Base-by-base conservation (phyloP, 805 yeast species). In the Teunomyces funiuensis region DNA sequence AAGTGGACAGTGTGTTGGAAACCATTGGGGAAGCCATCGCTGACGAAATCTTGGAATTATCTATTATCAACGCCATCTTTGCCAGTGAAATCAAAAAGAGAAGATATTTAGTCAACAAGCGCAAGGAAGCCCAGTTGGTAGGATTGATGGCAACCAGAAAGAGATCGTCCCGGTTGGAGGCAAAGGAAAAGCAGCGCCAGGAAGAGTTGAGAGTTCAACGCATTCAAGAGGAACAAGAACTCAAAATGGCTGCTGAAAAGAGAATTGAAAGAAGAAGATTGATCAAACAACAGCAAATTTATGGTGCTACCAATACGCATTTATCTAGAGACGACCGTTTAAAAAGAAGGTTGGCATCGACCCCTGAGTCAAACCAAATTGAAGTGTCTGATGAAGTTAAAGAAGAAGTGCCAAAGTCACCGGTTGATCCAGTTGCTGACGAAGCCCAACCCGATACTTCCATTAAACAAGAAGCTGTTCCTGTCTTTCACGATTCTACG, bases 81-180 rank as follows among this genome's bases (percentile, higher is more conserved):
- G 49, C 50, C 6, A 70, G 67, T 43, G 87, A 82, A 52, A 49
- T 77, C 28, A 73, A 70, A 43, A 79, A 78, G 50, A 65, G 87
- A 47, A 76, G 72, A 51, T 73, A 72, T 44, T 65, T 80, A 13
- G 56, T 74, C 20, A 77, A 77, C 47, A 67, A 85, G 51, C 77
- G 73, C 50, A 82, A 79, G 55, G 87, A 82, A 42, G 73, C 77
- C 34, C 82, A 84, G 48, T 71, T 85, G 73, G 78, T 77, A 36
- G 76, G 74, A 16, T 58, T 86, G 41, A 61, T 86, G 54, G 81
- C 81, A 3, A 77, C 85, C 42, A 73, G 93, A 53, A 85, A 86
- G 53, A 72, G 88, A 49, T 85, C 91, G 0, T 79, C 88, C 1
- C 73, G 93, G 60, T 60, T 86, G 33, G 86, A 83, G 50, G 85